phyloP scores from a whole-genome alignment of 78 protist species.

The Protostelium mycophagum region DNA sequence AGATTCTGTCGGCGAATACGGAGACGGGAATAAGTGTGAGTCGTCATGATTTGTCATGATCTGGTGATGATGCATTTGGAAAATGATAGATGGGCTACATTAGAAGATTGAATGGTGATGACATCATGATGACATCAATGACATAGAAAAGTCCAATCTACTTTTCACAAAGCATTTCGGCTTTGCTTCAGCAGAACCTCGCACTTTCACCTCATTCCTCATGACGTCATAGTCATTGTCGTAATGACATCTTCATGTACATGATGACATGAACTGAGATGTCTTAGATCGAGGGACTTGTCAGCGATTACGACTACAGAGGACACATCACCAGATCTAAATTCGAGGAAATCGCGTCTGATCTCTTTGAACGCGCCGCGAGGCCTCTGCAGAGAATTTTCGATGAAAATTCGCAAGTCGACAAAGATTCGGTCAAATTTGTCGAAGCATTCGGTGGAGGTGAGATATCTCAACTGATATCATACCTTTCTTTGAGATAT shows the following conservation, averaged over 20 bases:
- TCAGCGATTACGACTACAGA: constrained; percentile 50
- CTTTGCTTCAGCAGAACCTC: too few relatives aligned
- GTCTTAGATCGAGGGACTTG: constrained; percentile 38
- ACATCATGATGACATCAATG: too few relatives aligned
- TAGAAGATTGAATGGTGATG: too few relatives aligned
- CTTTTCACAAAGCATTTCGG: too few relatives aligned
- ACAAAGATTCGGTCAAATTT: not conserved
- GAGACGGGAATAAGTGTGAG: constrained; percentile 53
- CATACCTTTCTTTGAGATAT: too few relatives aligned
- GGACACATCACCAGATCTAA: constrained; percentile 30
- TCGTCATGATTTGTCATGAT: too few relatives aligned
- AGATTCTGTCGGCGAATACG: constrained; percentile 67
- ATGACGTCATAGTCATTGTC: too few relatives aligned
- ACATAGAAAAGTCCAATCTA: too few relatives aligned
- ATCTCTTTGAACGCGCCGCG: constrained; percentile 35
- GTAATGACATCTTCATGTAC: too few relatives aligned
- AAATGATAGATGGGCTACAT: too few relatives aligned
- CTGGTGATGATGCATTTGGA: too few relatives aligned
- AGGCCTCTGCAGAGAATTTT: constrained; percentile 36
- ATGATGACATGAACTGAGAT: not conserved
- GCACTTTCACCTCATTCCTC: too few relatives aligned
- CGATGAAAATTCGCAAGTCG: not conserved
- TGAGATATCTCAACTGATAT: not conserved
- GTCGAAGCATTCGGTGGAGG: not conserved
- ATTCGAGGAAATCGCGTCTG: constrained; percentile 49